Conservation (phyloP, 2,329 filamentous ascomycete genomes). For the Botrytis fragariae region DNA sequence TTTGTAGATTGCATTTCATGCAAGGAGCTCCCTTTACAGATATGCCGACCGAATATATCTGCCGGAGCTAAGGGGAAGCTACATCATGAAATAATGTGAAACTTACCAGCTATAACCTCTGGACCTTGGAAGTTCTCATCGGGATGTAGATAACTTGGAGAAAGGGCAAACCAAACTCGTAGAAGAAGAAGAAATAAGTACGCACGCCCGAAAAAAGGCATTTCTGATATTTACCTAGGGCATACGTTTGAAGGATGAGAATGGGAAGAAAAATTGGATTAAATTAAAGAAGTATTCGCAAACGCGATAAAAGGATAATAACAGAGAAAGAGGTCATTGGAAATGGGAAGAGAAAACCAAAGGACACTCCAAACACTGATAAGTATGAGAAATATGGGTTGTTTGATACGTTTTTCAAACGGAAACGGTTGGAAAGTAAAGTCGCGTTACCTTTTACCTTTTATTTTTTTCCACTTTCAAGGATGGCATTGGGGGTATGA, state of each 20-base stretch:
- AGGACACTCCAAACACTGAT: not conserved
- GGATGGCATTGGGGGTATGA: conserved; percentile 27
- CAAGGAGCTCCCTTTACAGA: not conserved
- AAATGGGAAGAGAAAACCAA: not conserved
- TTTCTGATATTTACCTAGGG: conserved; percentile 46
- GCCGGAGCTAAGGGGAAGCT: conserved; percentile 6
- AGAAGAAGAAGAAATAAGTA: conserved; percentile 83
- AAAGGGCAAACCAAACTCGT: conserved; percentile 89
- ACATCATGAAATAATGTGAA: not conserved
- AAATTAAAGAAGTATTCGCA: conserved; percentile 27
- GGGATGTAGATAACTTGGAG: conserved; percentile 93
- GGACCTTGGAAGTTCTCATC: conserved; percentile 99
- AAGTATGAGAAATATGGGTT: not conserved
- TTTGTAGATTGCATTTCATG: not conserved
- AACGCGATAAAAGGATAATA: conserved; percentile 24
- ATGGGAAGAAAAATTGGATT: not conserved
- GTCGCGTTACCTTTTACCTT: not conserved
- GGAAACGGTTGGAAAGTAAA: not conserved
- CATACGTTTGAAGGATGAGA: conserved; percentile 20
- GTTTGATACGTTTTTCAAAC: not conserved
- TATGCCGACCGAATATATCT: not conserved
- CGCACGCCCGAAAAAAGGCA: conserved; percentile 54
- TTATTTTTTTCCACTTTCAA: not conserved
- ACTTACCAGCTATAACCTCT: conserved; percentile 90
- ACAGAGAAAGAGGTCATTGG: conserved; percentile 13